These are phyloP conservation scores for Brassica juncea DNA, from an alignment of 345 rosid genomes.

Conservation along the genomic window DNA sequence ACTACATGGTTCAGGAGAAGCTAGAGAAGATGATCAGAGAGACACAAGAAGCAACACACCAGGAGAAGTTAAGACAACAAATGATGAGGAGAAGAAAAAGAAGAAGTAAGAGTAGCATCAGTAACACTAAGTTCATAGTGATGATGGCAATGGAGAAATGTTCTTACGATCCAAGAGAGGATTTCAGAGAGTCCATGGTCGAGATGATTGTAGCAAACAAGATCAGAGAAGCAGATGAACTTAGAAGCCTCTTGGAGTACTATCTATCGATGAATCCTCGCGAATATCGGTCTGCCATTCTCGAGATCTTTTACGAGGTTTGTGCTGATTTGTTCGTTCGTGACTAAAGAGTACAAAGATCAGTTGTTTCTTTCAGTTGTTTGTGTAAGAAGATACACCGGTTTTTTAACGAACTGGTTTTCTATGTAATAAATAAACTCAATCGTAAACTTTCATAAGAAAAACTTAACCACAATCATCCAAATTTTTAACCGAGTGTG, in stretches of 20 bases:
- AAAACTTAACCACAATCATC: too few relatives aligned
- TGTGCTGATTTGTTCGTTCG: slow-evolving; percentile 65
- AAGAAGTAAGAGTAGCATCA: slow-evolving; percentile 39
- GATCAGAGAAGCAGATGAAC: slow-evolving; percentile 63
- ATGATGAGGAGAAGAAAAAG: slow-evolving; percentile 11
- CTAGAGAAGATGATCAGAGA: slow-evolving; percentile 71
- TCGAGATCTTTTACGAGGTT: slow-evolving; percentile 80
- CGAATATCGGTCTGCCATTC: slow-evolving; percentile 61
- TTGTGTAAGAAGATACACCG: slow-evolving; percentile 15
- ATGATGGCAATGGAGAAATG: slow-evolving; percentile 89
- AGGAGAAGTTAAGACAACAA: slow-evolving; percentile 31
- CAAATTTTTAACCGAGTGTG: too few relatives aligned
- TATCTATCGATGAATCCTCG: slow-evolving; percentile 74
- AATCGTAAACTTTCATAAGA: neutral
- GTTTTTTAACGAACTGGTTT: neutral
- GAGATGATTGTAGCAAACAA: slow-evolving; percentile 73
- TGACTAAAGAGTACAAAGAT: slow-evolving; percentile 35
- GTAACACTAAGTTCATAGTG: slow-evolving; percentile 59
- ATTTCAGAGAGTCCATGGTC: slow-evolving; percentile 77
- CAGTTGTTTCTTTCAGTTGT: slow-evolving; percentile 18
- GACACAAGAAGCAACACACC: slow-evolving; percentile 37
- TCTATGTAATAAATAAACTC: neutral
- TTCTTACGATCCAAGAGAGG: slow-evolving; percentile 73
- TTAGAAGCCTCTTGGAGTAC: slow-evolving; percentile 75
- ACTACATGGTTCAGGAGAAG: slow-evolving; percentile 86